Evolutionary conservation across 306 rosid species (phyloP).

Genomic region (Pyrus pyrifolia): DNA sequence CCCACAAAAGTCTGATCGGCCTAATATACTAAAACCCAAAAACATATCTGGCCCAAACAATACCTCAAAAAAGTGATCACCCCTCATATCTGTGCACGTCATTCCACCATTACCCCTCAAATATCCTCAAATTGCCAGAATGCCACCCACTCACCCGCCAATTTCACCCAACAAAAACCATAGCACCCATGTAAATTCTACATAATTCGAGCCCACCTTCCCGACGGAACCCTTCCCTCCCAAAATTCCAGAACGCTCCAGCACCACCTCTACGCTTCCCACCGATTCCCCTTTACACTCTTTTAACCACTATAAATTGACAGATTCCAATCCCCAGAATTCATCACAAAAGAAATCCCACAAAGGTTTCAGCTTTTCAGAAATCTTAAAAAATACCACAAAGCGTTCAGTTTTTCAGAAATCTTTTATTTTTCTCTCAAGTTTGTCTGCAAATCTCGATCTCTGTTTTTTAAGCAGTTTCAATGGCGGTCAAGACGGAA

Average conservation of each 20-base stretch:
- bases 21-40: background rate
- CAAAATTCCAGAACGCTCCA: slow-evolving; percentile 39
- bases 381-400: no score
- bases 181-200: background rate
- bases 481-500: slow-evolving; percentile 56
- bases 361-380: background rate
- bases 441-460: background rate
- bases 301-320: background rate
- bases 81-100: slow-evolving; percentile 11
- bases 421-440: background rate
- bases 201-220: background rate
- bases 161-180: background rate
- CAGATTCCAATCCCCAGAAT: background rate
- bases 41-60: background rate
- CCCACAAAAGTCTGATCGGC: background rate
- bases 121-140: background rate
- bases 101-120: background rate
- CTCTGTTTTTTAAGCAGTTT: background rate
- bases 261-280: background rate
- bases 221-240: background rate
- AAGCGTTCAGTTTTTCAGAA: background rate
- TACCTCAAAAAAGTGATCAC: background rate
- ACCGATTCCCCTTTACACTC: background rate
- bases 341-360: no score
- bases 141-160: background rate